Evolutionary conservation across 78 protist species (phyloP).

Genomic region (Cyanophora paradoxa): DNA sequence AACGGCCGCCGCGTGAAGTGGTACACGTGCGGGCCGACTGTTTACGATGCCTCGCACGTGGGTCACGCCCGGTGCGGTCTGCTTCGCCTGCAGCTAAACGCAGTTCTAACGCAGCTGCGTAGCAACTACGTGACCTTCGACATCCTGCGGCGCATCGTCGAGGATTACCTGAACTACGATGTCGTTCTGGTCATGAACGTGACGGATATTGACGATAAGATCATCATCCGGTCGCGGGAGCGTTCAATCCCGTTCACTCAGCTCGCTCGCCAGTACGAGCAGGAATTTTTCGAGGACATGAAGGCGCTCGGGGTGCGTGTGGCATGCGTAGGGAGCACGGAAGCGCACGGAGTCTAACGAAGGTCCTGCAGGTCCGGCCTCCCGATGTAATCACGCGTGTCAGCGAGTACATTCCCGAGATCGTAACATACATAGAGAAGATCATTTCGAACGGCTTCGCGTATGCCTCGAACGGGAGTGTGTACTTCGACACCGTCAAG

Average conservation of each 20-base stretch:
- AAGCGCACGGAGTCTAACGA: background rate
- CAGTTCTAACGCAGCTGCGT: too few species aligned
- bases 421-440: slow-evolving; percentile 62
- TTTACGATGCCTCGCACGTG: slow-evolving; percentile 92
- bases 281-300: slow-evolving; percentile 83
- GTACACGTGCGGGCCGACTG: slow-evolving; percentile 99
- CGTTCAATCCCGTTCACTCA: slow-evolving; percentile 1
- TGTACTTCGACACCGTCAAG: slow-evolving; percentile 52
- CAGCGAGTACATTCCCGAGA: slow-evolving; percentile 93
- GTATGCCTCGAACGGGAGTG: slow-evolving; percentile 50
- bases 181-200: slow-evolving; percentile 86
- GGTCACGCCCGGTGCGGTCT: slow-evolving; percentile 99
- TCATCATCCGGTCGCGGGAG: slow-evolving; percentile 72
- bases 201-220: slow-evolving; percentile 99
- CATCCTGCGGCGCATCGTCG: slow-evolving; percentile 84
- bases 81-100: too few species aligned
- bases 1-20: slow-evolving; percentile 43
- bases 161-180: slow-evolving; percentile 79
- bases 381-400: slow-evolving; percentile 82
- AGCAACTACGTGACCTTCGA: slow-evolving; percentile 86
- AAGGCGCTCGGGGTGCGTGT: slow-evolving; percentile 44
- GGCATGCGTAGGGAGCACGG: background rate
- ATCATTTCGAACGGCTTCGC: slow-evolving; percentile 35
- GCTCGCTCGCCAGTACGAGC: slow-evolving; percentile 58
- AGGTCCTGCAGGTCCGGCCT: slow-evolving; percentile 49